A percentile compares a stretch with the other conserved stretches of the same genome.
These are phyloP conservation scores for Sideroxylon spinosum DNA, from an alignment of 179 eudicot species.

Conservation along the genomic window DNA sequence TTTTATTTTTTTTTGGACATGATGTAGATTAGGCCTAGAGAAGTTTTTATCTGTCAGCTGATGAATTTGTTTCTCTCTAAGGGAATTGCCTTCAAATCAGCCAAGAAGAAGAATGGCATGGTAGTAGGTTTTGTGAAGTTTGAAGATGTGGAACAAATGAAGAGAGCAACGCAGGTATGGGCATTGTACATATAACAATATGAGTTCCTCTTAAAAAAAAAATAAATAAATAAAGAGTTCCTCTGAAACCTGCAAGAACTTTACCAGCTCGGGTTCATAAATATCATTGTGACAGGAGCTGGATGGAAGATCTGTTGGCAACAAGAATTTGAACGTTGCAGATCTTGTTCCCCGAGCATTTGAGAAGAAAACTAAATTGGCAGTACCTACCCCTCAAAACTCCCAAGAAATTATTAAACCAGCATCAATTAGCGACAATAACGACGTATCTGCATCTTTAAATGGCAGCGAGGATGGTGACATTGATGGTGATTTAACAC, in stretches of 20 bases:
- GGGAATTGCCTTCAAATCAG: conserved; percentile 67
- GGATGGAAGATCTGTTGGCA: conserved; percentile 60
- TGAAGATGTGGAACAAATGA: conserved; percentile 54
- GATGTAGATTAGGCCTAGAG: not conserved
- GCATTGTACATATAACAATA: not conserved
- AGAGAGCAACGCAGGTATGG: conserved; percentile 62
- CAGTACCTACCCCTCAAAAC: conserved; percentile 18
- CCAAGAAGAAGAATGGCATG: conserved; percentile 90
- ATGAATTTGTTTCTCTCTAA: conserved; percentile 22
- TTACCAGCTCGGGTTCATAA: conserved; percentile 7
- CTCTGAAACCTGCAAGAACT: conserved; percentile 8
- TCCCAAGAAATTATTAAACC: conserved; percentile 24
- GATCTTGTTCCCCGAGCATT: conserved; percentile 67
- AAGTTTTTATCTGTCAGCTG: conserved; percentile 4
- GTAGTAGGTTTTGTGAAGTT: conserved; percentile 69
- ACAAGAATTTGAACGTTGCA: conserved; percentile 61
- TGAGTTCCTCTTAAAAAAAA: not conserved
- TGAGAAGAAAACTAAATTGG: conserved; percentile 46
- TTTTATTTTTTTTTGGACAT: not conserved
- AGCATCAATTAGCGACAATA: conserved; percentile 23
- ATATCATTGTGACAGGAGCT: conserved; percentile 50
- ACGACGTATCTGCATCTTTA: conserved; percentile 21
- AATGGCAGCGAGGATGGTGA: conserved; percentile 40
- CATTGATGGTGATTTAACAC: conserved; percentile 23
- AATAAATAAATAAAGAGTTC: not conserved